phyloP scores from a whole-genome alignment of 1,284 basidiomycete species.

The Fistulinella cinereoalba region DNA sequence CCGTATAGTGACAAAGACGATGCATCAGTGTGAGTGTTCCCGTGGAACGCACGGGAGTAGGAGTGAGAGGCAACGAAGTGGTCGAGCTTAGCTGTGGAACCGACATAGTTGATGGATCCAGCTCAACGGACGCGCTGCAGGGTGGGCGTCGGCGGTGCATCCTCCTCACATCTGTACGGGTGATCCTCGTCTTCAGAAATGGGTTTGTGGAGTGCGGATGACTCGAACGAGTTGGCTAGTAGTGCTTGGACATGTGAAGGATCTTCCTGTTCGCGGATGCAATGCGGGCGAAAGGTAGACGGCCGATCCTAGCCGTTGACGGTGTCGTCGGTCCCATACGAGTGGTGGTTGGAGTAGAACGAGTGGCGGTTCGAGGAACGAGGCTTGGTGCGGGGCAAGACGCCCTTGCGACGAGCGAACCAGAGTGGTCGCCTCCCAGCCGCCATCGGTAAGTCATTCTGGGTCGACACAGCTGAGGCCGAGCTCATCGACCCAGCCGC shows the following conservation, averaged over 20 bases:
- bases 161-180: not conserved
- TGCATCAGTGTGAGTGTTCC: not conserved
- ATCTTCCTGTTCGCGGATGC: conserved; percentile 53
- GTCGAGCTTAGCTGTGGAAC: conserved; percentile 35
- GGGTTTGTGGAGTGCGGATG: not conserved
- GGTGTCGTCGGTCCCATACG: conserved; percentile 20
- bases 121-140: conserved; percentile 43
- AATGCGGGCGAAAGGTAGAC: conserved; percentile 30
- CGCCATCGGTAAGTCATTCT: conserved; percentile 55
- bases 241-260: conserved; percentile 35
- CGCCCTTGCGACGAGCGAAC: conserved; percentile 50
- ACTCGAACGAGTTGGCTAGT: conserved; percentile 11
- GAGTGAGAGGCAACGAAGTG: conserved; percentile 15
- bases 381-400: conserved; percentile 29
- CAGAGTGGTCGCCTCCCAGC: conserved; percentile 61
- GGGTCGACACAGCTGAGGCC: conserved; percentile 65
- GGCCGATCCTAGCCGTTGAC: conserved; percentile 18
- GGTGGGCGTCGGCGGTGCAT: conserved; percentile 14
- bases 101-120: conserved; percentile 53
- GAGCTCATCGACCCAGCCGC: conserved; percentile 43
- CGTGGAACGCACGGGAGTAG: not conserved
- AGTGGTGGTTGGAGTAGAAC: conserved; percentile 22
- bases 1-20: not conserved
- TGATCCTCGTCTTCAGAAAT: not conserved
- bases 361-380: conserved; percentile 12